Evolutionary conservation across 164 flowering plant species (phyloP), one percentile per base, ranked within the genome.

Genomic region (Tetrastigma voinierianum): DNA sequence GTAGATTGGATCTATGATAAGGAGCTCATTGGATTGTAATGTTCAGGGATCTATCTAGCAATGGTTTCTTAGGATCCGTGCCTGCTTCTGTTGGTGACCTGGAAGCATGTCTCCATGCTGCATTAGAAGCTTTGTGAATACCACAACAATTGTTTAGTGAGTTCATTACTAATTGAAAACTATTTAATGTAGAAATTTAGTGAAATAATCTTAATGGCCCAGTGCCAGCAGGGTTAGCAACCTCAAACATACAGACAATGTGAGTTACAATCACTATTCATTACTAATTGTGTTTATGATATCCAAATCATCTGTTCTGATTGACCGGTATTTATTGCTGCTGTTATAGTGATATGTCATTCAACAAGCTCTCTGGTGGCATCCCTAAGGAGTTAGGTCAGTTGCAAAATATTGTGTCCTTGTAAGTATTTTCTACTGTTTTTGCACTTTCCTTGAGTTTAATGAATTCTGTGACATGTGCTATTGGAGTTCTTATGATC

Each of bases 41-140:
- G 56, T 40, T 19, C 76, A 94, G 98, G 72, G 98, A 94, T 81
- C 88, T 94, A 4, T 91, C 98, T 1, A 67, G 80, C 73, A 94
- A 91, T 73, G 71, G 77, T 48, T 91, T 94, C 63, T 78, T 86
- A 0, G 98, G 97, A 44, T 74, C 72, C 32, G 70, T 88, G 54
- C 98, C 98, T 18, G 81, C 89, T 47, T 84, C 96, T 43, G 67
- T 94, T 52, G 98, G 98, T 70, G 89, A 80, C 67, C 71, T 94
- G 24, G 98, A 94, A 94, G 81, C 98, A 94, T 70, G 93, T 94
- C 62, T 87, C 91, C 20, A 85, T 71, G 18, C 69, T 94, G 98
- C 91, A 76, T 73, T 90, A 18, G 51, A 49, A 49, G 52, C 14
- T 9, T 15, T 58, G 1, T 9, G 40, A 32, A 32, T 32, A 1